These are phyloP conservation scores for Pythium inflatum DNA, from an alignment of 352 stramenopile species.

Conservation along the genomic window DNA sequence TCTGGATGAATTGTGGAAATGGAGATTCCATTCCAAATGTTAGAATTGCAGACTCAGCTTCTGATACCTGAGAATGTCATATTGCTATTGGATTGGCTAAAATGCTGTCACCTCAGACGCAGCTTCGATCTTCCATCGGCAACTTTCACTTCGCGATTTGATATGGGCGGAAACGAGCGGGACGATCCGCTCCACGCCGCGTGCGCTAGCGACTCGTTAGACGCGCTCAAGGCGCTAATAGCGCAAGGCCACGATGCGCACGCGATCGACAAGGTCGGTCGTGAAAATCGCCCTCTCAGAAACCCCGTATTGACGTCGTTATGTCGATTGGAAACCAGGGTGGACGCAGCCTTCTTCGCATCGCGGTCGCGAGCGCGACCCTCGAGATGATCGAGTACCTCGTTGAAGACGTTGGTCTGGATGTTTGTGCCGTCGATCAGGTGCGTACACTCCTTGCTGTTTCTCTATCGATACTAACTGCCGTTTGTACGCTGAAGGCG, in stretches of 20 bases:
- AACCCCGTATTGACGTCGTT: neutral
- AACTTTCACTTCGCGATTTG: neutral
- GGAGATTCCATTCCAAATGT: too few species aligned
- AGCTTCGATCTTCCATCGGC: neutral
- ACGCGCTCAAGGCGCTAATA: neutral
- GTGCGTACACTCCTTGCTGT: neutral
- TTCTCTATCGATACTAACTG: neutral
- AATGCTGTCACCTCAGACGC: too few species aligned
- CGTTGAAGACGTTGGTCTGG: neutral
- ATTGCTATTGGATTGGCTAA: too few species aligned
- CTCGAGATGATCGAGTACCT: constrained; percentile 6
- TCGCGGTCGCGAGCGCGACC: neutral
- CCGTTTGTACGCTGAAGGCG: constrained; percentile 1
- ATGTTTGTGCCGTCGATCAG: constrained; percentile 6
- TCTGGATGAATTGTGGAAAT: too few species aligned
- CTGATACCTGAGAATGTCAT: too few species aligned
- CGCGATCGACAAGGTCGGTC: neutral
- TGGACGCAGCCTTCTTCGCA: constrained; percentile 6
- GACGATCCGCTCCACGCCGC: constrained; percentile 3
- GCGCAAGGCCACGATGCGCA: neutral
- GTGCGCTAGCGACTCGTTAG: neutral
- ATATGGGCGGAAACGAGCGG: constrained; percentile 3
- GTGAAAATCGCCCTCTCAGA: neutral
- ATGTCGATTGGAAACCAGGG: neutral
- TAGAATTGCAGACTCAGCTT: too few species aligned